Evolutionary conservation across 371 early-diverging fungal species (phyloP), one percentile per base, ranked within the genome.

Genomic region (Apophysomyces sp.): DNA sequence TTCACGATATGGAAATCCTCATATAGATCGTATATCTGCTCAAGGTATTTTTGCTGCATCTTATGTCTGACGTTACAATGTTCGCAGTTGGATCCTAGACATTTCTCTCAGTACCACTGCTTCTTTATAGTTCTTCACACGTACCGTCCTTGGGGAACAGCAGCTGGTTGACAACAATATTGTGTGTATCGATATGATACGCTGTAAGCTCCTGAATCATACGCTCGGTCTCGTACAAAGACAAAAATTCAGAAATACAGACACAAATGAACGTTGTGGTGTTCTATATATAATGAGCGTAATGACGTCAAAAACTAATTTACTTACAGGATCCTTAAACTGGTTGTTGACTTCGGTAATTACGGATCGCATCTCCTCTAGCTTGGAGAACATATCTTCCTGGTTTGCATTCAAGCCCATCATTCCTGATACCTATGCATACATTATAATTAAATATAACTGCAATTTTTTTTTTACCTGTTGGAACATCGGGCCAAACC

Each of bases 211-310:
- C 99, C 78, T 99, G 98, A 69, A 99, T 95, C 94, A 99, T 94
- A 62, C 99, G 90, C 76, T 99, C 99, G 0, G 98, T 99, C 73
- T 99, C 99, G 81, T 99, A 99, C 40, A 99, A 82, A 15, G 98
- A 98, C 75, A 99, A 85, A 83, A 99, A 99, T 74, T 99, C 99
- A 28, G 96, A 89, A 65, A 99, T 99, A 82, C 98, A 98, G 24
- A 99, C 98, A 74, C 99, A 99, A 57, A 99, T 89, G 77, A 99
- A 99, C 0, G 99, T 99, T 0, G 98, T 98, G 71, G 89, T 95
- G 67, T 97, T 92, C 90, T 93, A 84, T 28, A 49, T 4, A 29
- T 3, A 15, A 18, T 44, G 21, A 44, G 16, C 21, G 21, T 6
- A 24, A 21, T 11, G 26, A 16, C 39, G 24, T 15, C 3, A n/a